Conservation (phyloP, 2,329 filamentous ascomycete species). For the Aspergillus persii region DNA sequence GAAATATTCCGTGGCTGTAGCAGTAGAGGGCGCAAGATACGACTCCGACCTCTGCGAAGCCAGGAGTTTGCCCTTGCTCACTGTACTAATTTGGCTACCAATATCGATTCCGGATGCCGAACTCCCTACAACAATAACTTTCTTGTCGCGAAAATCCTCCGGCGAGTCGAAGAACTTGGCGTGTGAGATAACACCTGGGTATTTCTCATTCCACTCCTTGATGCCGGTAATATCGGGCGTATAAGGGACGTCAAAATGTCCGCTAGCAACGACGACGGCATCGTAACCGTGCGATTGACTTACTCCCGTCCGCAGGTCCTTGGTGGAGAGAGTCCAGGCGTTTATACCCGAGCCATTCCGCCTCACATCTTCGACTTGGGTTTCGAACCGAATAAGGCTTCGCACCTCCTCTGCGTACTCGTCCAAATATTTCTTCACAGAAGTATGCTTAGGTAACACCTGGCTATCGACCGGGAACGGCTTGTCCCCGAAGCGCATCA, state of each 20-base stretch:
- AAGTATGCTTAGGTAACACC: slow-evolving; percentile 71
- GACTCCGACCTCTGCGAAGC: slow-evolving; percentile 58
- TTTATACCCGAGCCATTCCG: slow-evolving; percentile 33
- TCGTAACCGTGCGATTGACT: slow-evolving; percentile 58
- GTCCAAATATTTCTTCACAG: slow-evolving; percentile 71
- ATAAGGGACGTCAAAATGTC: slow-evolving; percentile 69
- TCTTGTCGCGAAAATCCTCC: slow-evolving; percentile 62
- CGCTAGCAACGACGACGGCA: slow-evolving; percentile 71
- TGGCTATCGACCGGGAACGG: slow-evolving; percentile 62
- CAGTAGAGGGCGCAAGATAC: slow-evolving; percentile 38
- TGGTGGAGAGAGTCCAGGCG: slow-evolving; percentile 62
- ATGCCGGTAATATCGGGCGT: slow-evolving; percentile 64
- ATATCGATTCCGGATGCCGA: slow-evolving; percentile 84
- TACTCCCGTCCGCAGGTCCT: slow-evolving; percentile 48
- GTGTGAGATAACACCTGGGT: slow-evolving; percentile 65
- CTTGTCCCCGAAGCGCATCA: slow-evolving; percentile 79
- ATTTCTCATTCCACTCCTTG: slow-evolving; percentile 55
- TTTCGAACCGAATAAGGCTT: slow-evolving; percentile 66
- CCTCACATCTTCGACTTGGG: slow-evolving; percentile 63
- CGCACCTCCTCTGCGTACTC: slow-evolving; percentile 68
- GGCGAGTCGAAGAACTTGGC: slow-evolving; percentile 77
- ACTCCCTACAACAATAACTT: slow-evolving; percentile 80
- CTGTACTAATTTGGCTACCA: slow-evolving; percentile 66
- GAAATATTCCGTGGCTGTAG: slow-evolving; percentile 56
- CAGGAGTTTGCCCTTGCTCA: slow-evolving; percentile 62